Evolutionary conservation across 23 red algal genomes (phyloP).

Genomic region (Gracilaria domingensis): DNA sequence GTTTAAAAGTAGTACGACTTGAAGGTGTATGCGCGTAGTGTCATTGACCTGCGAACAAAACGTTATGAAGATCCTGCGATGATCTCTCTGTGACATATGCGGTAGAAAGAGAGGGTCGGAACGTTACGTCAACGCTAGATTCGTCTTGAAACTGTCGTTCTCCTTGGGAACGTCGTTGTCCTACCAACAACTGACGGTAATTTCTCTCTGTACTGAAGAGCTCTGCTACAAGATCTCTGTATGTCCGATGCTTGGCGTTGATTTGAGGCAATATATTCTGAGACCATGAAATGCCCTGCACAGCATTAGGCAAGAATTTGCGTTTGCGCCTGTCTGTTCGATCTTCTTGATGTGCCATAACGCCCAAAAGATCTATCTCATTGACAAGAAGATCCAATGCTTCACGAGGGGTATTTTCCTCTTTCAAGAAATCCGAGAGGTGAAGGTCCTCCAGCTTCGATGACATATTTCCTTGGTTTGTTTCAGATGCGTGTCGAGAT

Average conservation of each 20-base stretch:
- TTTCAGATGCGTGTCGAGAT: not conserved
- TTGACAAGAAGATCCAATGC: not conserved
- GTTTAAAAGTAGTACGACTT: not conserved
- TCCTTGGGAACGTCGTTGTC: not conserved
- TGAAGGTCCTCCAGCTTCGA: not conserved
- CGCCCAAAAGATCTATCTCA: not conserved
- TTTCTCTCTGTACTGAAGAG: not conserved
- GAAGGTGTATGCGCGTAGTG: not conserved
- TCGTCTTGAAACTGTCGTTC: not conserved
- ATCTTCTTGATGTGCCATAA: constrained; percentile 6
- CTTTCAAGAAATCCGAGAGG: too few species aligned
- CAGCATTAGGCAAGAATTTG: not conserved
- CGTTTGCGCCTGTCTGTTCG: constrained; percentile 12
- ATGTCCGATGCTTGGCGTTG: not conserved
- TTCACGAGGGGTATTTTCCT: too few species aligned
- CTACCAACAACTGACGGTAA: not conserved
- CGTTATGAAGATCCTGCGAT: not conserved
- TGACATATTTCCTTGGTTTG: not conserved
- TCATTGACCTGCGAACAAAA: not conserved
- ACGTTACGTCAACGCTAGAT: not conserved
- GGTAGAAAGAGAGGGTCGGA: not conserved
- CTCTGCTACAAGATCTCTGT: not conserved
- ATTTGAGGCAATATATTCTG: not conserved
- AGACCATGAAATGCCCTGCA: not conserved
- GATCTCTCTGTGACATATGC: not conserved